Evolutionary conservation across 768 basidiomycete species (phyloP).

Genomic region (Serendipita sp.): DNA sequence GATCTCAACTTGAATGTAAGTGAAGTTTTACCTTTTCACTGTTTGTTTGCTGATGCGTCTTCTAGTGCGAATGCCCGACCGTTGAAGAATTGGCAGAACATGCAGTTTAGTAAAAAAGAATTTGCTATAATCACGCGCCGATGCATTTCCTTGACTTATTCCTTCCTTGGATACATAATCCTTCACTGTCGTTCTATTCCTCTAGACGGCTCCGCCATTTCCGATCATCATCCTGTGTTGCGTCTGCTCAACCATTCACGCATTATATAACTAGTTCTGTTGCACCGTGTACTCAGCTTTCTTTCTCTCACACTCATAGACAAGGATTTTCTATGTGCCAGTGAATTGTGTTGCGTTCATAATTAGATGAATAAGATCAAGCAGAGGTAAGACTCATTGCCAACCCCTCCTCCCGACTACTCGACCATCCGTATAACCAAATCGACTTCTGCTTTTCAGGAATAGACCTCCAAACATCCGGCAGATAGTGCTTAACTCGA

Average conservation of each 20-base stretch:
- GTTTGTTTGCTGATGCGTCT: conserved; percentile 8
- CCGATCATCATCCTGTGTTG: not conserved
- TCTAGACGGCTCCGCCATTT: conserved; percentile 26
- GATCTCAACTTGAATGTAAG: conserved; percentile 79
- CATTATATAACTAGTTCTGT: not conserved
- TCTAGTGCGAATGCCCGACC: conserved; percentile 68
- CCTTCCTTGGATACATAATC: not conserved
- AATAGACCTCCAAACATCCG: conserved; percentile 8
- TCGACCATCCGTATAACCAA: not conserved
- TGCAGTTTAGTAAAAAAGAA: not conserved
- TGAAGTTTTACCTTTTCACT: conserved; percentile 12
- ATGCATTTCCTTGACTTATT: not conserved
- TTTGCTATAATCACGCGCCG: no score
- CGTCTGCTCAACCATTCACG: conserved; percentile 5
- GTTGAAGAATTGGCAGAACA: conserved; percentile 55
- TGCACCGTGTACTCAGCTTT: not conserved
- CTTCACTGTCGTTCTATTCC: conserved; percentile 20
- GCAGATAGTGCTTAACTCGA: conserved; percentile 8
- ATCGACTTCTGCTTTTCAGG: not conserved
- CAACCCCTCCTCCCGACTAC: not conserved
- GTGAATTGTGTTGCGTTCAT: not conserved
- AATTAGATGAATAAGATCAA: not conserved
- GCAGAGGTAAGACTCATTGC: not conserved
- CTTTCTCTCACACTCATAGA: not conserved
- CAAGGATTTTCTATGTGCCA: not conserved